These are phyloP conservation scores for Kingdonia uniflora DNA, from an alignment of 164 flowering plant species.

Conservation along the genomic window DNA sequence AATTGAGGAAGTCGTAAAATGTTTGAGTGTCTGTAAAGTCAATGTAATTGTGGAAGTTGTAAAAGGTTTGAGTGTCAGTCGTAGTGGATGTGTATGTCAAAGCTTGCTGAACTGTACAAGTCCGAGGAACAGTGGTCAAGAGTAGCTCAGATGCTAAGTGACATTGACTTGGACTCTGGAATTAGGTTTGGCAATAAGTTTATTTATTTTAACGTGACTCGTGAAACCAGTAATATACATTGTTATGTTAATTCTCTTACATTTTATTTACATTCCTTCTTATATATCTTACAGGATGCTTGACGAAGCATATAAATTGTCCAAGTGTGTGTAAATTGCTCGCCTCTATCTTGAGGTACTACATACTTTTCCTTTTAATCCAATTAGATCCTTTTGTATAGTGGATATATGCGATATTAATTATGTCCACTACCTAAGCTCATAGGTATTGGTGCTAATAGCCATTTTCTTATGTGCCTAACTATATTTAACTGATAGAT, in stretches of 20 bases:
- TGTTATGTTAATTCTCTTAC: no score
- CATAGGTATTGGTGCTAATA: no score
- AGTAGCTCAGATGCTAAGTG: conserved; percentile 99
- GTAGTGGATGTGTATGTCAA: no score
- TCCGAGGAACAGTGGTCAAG: conserved; percentile 96
- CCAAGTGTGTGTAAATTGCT: conserved; percentile 98
- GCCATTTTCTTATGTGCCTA: no score
- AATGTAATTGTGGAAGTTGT: no score
- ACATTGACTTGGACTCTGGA: conserved; percentile 88
- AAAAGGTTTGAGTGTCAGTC: no score
- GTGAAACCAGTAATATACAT: neutral
- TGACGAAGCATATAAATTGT: conserved; percentile 75
- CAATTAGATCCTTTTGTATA: neutral
- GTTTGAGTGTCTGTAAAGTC: no score
- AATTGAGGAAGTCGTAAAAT: no score
- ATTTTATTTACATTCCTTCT: neutral
- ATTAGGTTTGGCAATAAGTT: conserved; percentile 53
- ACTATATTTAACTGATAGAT: no score
- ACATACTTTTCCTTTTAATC: no score
- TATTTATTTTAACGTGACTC: conserved; percentile 1
- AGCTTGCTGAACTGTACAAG: conserved; percentile 94
- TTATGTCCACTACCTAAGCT: no score
- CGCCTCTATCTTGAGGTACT: conserved; percentile 93
- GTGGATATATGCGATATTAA: no score
- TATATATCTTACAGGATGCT: conserved; percentile 44